Evolutionary conservation across 805 yeast genomes (phyloP).

Genomic region (Nakazawaea populi): DNA sequence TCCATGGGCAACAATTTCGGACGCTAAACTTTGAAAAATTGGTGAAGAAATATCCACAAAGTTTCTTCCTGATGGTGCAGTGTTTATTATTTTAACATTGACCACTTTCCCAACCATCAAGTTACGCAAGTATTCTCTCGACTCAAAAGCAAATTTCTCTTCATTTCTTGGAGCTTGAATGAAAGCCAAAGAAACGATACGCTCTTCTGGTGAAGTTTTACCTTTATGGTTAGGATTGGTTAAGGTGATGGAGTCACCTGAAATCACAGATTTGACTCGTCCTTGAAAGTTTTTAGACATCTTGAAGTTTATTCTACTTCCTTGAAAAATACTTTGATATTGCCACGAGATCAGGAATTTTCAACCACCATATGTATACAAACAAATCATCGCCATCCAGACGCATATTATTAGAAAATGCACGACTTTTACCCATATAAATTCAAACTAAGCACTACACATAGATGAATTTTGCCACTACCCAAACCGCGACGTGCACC

Average conservation of each 20-base stretch:
- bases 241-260: constrained; percentile 66
- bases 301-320: background rate
- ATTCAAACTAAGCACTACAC: too few species aligned
- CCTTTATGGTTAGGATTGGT: constrained; percentile 39
- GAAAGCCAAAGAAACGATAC: constrained; percentile 58
- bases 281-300: constrained; percentile 38
- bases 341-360: background rate
- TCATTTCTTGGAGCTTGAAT: constrained; percentile 51
- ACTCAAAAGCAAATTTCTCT: constrained; percentile 46
- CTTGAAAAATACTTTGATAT: background rate
- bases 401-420: too few species aligned
- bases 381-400: background rate
- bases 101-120: constrained; percentile 60
- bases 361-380: background rate
- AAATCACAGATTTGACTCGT: constrained; percentile 62
- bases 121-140: constrained; percentile 57
- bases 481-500: too few species aligned
- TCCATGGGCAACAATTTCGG: constrained; percentile 52
- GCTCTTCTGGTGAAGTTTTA: constrained; percentile 45
- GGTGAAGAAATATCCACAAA: constrained; percentile 71
- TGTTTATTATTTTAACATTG: constrained; percentile 52
- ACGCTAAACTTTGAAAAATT: constrained; percentile 51
- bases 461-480: too few species aligned
- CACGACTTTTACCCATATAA: too few species aligned
- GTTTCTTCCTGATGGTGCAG: constrained; percentile 50